phyloP scores from a whole-genome alignment of 192 early-diverging fungal genomes.

The Backusella westeae region DNA sequence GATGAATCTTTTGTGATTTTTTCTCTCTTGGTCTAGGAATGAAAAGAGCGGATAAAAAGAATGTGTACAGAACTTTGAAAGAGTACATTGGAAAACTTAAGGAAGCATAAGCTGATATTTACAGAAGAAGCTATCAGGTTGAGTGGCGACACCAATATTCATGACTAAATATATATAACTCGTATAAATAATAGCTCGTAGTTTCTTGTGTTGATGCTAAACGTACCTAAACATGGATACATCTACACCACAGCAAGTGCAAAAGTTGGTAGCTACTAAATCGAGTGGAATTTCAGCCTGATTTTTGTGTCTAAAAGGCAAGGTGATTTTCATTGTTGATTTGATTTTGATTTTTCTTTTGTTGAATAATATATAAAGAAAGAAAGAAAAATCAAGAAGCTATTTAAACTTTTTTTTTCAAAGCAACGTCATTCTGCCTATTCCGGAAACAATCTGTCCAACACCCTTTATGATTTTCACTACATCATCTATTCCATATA shows the following conservation, averaged over 20 bases:
- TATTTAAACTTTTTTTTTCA: background rate
- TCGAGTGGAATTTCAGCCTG: background rate
- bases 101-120: background rate
- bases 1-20: background rate
- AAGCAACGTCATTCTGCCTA: background rate
- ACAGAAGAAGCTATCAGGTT: background rate
- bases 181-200: background rate
- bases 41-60: background rate
- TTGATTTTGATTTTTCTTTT: background rate
- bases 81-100: background rate
- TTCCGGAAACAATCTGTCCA: background rate
- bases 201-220: background rate
- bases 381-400: background rate
- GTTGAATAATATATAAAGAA: background rate
- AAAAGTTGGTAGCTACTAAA: background rate
- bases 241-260: background rate
- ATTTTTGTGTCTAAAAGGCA: background rate
- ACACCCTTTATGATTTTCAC: background rate
- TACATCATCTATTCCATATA: background rate
- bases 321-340: background rate
- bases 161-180: background rate
- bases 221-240: conserved; percentile 4
- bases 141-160: background rate
- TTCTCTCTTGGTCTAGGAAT: background rate
- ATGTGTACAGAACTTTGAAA: background rate